Percentiles rank a stretch among this genome's conserved stretches.
Conservation (phyloP, 164 flowering plant species). For the Magnolia changhungtana region DNA sequence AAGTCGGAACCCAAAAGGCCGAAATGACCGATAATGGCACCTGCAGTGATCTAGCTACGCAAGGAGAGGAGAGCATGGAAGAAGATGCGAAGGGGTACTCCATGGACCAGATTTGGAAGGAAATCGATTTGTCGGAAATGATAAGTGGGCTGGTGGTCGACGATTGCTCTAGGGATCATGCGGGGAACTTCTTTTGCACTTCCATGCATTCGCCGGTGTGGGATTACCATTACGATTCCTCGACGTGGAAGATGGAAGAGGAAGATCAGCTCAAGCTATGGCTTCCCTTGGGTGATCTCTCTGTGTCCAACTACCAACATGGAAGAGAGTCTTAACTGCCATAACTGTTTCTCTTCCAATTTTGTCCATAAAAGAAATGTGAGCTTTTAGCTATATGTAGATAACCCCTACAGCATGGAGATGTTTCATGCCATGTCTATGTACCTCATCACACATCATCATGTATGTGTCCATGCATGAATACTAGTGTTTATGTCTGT, state of each 20-base stretch:
- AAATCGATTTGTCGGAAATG: conserved; percentile 45
- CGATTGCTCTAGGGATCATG: conserved; percentile 28
- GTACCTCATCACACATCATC: conserved; percentile 2
- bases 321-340: conserved; percentile 20
- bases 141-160: conserved; percentile 21
- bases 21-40: neutral
- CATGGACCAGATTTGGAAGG: conserved; percentile 96
- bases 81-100: conserved; percentile 35
- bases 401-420: conserved; percentile 19
- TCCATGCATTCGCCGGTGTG: conserved; percentile 58
- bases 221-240: conserved; percentile 55
- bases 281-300: conserved; percentile 31
- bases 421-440: conserved; percentile 7
- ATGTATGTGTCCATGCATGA: conserved; percentile 2
- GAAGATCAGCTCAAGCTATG: conserved; percentile 44
- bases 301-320: conserved; percentile 25
- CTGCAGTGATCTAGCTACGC: conserved; percentile 1
- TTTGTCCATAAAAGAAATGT: conserved; percentile 24
- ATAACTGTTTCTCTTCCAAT: conserved; percentile 12
- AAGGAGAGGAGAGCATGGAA: conserved; percentile 19
- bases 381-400: neutral
- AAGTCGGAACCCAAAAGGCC: neutral
- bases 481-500: neutral
- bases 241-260: conserved; percentile 55
- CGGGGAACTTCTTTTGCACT: conserved; percentile 33